A percentile compares a stretch with the other conserved stretches of the same genome.
phyloP scores from a whole-genome alignment of 169 alveolate species.

The Eimeria zaria region DNA sequence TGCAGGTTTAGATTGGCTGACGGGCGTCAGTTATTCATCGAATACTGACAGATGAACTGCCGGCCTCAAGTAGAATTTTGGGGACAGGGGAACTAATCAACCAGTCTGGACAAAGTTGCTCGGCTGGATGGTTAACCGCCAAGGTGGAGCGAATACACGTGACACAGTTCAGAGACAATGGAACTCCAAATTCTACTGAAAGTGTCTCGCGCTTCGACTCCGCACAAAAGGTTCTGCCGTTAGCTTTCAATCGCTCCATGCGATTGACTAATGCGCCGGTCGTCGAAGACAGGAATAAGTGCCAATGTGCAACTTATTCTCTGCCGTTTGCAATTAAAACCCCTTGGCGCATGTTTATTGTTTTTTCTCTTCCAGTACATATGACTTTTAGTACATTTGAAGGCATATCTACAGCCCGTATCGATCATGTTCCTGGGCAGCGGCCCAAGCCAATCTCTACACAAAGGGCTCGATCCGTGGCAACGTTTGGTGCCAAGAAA shows the following conservation, averaged over 20 bases:
- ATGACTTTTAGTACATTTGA: too few species aligned
- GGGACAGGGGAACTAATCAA: not conserved
- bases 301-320: not conserved
- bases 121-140: not conserved
- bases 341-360: not conserved
- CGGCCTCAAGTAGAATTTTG: not conserved
- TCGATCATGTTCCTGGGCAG: not conserved
- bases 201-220: not conserved
- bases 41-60: not conserved
- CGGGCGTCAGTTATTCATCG: too few species aligned
- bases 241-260: not conserved
- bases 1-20: not conserved
- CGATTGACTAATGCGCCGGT: not conserved
- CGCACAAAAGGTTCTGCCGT: not conserved
- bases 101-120: not conserved
- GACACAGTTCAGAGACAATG: not conserved
- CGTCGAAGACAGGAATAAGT: not conserved
- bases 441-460: not conserved
- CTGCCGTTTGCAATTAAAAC: not conserved
- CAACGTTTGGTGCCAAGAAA: not conserved
- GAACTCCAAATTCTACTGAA: not conserved
- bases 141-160: not conserved
- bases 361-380: not conserved
- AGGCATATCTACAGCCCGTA: not conserved
- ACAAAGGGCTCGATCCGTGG: not conserved